These are phyloP conservation scores for Fomes fomentarius DNA, from an alignment of 1,284 basidiomycete genomes.

Conservation along the genomic window DNA sequence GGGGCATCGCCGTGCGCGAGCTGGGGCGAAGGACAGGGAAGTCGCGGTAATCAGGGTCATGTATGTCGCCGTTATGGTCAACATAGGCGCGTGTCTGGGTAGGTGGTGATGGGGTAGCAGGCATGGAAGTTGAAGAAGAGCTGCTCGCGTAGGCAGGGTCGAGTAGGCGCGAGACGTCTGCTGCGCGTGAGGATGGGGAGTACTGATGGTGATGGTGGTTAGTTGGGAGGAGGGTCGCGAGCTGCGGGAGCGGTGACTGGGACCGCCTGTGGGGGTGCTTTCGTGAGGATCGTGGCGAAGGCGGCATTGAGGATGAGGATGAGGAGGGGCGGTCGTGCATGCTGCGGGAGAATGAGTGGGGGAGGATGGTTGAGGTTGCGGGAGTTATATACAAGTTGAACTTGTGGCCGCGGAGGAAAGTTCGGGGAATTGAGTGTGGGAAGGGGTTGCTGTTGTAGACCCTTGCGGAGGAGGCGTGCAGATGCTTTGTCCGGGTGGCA, in stretches of 20 bases:
- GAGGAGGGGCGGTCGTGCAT: slow-evolving; percentile 26
- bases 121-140: slow-evolving; percentile 38
- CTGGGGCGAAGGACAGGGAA: slow-evolving; percentile 50
- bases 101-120: slow-evolving; percentile 34
- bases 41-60: slow-evolving; percentile 70
- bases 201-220: slow-evolving; percentile 29
- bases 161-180: slow-evolving; percentile 62
- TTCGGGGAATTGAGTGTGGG: slow-evolving; percentile 14
- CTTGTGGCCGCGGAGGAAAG: slow-evolving; percentile 15
- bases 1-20: slow-evolving; percentile 21
- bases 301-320: slow-evolving; percentile 20
- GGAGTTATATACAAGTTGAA: slow-evolving; percentile 16
- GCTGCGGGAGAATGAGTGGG: slow-evolving; percentile 9
- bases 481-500: slow-evolving; percentile 16
- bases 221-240: slow-evolving; percentile 33
- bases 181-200: slow-evolving; percentile 42
- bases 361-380: slow-evolving; percentile 9
- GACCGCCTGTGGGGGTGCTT: slow-evolving; percentile 26
- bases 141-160: slow-evolving; percentile 59
- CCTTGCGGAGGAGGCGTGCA: slow-evolving; percentile 7
- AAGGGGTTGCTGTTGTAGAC: slow-evolving; percentile 11
- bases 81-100: slow-evolving; percentile 48
- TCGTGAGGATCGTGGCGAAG: slow-evolving; percentile 15
- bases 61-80: slow-evolving; percentile 62
- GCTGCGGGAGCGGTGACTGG: slow-evolving; percentile 32